phyloP scores from a whole-genome alignment of 345 rosid genomes.

The Noccaea caerulescens region DNA sequence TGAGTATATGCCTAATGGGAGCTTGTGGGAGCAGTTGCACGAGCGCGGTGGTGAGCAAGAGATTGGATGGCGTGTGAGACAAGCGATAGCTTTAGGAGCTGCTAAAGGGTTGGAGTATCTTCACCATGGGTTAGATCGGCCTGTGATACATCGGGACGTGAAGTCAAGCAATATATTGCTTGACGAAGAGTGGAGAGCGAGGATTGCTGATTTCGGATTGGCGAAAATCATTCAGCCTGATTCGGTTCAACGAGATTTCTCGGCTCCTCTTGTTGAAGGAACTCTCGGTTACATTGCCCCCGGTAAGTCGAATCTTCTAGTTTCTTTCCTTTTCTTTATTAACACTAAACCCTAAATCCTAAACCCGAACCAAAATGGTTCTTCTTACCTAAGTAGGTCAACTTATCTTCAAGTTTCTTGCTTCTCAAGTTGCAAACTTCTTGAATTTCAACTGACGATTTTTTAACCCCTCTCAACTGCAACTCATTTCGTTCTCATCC shows the following conservation, averaged over 20 bases:
- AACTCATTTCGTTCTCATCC: not conserved
- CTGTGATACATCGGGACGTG: conserved; percentile 84
- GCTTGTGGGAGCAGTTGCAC: conserved; percentile 88
- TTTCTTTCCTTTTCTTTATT: not conserved
- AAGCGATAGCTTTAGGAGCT: conserved; percentile 74
- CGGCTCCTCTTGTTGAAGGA: conserved; percentile 63
- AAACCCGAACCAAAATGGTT: not conserved
- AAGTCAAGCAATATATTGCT: conserved; percentile 86
- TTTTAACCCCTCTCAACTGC: not conserved
- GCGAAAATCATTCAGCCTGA: conserved; percentile 69
- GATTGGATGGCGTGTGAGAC: conserved; percentile 72
- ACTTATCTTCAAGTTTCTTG: conserved; percentile 3
- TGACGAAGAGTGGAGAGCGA: conserved; percentile 81
- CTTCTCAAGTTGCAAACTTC: not conserved
- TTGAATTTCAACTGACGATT: not conserved
- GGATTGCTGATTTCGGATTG: conserved; percentile 88
- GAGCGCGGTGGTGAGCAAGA: conserved; percentile 49
- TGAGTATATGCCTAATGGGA: conserved; percentile 79
- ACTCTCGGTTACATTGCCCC: conserved; percentile 94
- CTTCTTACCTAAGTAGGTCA: not conserved
- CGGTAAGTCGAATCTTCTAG: conserved; percentile 50
- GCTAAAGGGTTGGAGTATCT: conserved; percentile 84
- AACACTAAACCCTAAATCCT: not conserved
- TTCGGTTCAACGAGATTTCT: conserved; percentile 49
- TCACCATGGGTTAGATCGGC: conserved; percentile 75